Evolutionary conservation across 2,329 filamentous ascomycete genomes (phyloP), one percentile per base, ranked within the genome.

Genomic region (Talaromyces rugulosus): DNA sequence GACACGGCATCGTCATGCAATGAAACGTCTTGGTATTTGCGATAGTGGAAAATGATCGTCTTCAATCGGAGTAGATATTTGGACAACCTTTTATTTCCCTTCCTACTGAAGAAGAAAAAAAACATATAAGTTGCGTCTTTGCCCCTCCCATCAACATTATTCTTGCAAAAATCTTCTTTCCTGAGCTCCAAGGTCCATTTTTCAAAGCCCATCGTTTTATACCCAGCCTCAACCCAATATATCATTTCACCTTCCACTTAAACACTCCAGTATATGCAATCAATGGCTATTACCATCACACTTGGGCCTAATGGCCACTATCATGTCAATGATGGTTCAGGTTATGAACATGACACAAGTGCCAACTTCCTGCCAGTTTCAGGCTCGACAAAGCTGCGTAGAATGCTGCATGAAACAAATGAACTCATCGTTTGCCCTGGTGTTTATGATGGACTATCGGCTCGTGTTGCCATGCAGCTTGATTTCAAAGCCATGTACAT

Each of bases 401-500:
- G 60, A 14, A 58, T 62, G 42, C 51, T 62, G 18, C 44, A 54
- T 27, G 60, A 62, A 23, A 62, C 60, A 18, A 51, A 62, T 18
- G 57, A 68, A 4, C 72, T 83, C 47, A 75, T 82, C 33, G 70
- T 78, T 31, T 78, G 75, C 33, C 81, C 81, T 3, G 80, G 81
- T 12, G 80, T 83, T n/a, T 82, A 81, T 61, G 81, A 83, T 71
- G 81, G 81, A 12, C 67, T 83, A 23, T 81, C 80, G 6, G 80
- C 81, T 40, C 77, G 56, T 18, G 34, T 58, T 36, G 56, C 56
- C n/a, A 58, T 58, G 56, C 56, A 58, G 18, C 56, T 58, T 51
- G 56, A 58, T 28, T 58, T 58, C 42, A 58, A 44, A 40, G 56
- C 42, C 42, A 31, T 58, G n/a, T 83, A 83, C 67, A 83, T 83